Evolutionary conservation across 2,329 filamentous ascomycete genomes (phyloP).

Genomic region (Penicillium sp.): DNA sequence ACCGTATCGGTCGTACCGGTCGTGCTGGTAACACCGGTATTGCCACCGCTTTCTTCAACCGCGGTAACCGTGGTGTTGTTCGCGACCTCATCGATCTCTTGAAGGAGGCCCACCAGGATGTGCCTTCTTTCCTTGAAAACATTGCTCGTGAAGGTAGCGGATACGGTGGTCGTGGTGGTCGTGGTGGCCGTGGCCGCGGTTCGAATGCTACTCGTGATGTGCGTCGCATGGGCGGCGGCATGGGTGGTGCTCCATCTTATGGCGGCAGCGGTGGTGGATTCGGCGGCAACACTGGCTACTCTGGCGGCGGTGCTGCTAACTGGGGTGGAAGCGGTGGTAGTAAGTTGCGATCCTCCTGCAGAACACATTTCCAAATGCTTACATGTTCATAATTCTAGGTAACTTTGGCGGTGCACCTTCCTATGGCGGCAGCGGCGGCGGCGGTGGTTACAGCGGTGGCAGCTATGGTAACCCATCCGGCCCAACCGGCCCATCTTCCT

Average conservation of each 20-base stretch:
- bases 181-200: slow-evolving; percentile 66
- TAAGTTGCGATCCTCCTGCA: slow-evolving; percentile 16
- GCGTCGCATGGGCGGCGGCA: slow-evolving; percentile 62
- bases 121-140: slow-evolving; percentile 90
- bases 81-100: slow-evolving; percentile 94
- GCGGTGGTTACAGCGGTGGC: slow-evolving; percentile 30
- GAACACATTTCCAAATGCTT: not conserved
- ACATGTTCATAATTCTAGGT: slow-evolving; percentile 15
- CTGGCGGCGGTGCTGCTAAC: slow-evolving; percentile 20
- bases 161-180: slow-evolving; percentile 70
- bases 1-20: slow-evolving; percentile 98
- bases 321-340: slow-evolving; percentile 21
- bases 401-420: slow-evolving; percentile 29
- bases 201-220: slow-evolving; percentile 75
- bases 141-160: slow-evolving; percentile 89
- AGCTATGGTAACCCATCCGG: slow-evolving; percentile 48
- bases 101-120: slow-evolving; percentile 97
- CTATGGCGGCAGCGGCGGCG: slow-evolving; percentile 27
- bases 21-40: slow-evolving; percentile 99
- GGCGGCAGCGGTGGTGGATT: slow-evolving; percentile 27
- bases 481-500: slow-evolving; percentile 48
- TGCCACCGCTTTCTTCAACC: slow-evolving; percentile 99
- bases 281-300: slow-evolving; percentile 24
- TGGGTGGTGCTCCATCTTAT: slow-evolving; percentile 35
- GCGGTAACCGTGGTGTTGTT: slow-evolving; percentile 96